These are phyloP conservation scores for Penstemon newberryi DNA, from an alignment of 257 asterid genomes.

Conservation along the genomic window DNA sequence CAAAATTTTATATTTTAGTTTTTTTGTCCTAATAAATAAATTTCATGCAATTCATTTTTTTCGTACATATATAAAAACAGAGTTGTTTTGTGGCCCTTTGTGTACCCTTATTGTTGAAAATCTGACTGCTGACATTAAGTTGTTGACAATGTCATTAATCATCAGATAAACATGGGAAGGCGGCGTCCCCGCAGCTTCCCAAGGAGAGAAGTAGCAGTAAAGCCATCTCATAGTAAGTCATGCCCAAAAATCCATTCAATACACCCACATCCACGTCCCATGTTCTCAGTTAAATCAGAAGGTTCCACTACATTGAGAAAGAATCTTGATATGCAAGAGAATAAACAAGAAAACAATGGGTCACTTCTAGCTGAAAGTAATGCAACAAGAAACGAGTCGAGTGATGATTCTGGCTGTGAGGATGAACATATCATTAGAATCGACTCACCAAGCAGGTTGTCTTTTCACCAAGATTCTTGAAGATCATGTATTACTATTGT, in stretches of 20 bases:
- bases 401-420: slow-evolving; percentile 87
- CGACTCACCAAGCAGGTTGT: slow-evolving; percentile 74
- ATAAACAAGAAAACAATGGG: slow-evolving; percentile 17
- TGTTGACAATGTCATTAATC: slow-evolving; percentile 26
- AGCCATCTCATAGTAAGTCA: slow-evolving; percentile 58
- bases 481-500: not conserved
- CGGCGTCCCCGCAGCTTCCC: slow-evolving; percentile 39
- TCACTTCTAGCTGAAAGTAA: slow-evolving; percentile 31
- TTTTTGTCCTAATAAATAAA: no score
- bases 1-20: no score
- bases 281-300: slow-evolving; percentile 68
- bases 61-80: no score
- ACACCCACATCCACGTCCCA: slow-evolving; percentile 28
- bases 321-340: slow-evolving; percentile 38
- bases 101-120: not conserved
- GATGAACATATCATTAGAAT: slow-evolving; percentile 77
- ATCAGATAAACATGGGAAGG: slow-evolving; percentile 46
- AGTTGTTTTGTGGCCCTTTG: no score
- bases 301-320: slow-evolving; percentile 56
- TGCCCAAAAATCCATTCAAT: slow-evolving; percentile 54
- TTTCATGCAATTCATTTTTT: no score
- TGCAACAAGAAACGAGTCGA: slow-evolving; percentile 44
- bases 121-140: slow-evolving; percentile 14
- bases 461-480: slow-evolving; percentile 51
- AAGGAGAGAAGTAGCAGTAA: slow-evolving; percentile 26